Evolutionary conservation across 768 basidiomycete genomes (phyloP).

Genomic region (Dioszegia aurantiaca): DNA sequence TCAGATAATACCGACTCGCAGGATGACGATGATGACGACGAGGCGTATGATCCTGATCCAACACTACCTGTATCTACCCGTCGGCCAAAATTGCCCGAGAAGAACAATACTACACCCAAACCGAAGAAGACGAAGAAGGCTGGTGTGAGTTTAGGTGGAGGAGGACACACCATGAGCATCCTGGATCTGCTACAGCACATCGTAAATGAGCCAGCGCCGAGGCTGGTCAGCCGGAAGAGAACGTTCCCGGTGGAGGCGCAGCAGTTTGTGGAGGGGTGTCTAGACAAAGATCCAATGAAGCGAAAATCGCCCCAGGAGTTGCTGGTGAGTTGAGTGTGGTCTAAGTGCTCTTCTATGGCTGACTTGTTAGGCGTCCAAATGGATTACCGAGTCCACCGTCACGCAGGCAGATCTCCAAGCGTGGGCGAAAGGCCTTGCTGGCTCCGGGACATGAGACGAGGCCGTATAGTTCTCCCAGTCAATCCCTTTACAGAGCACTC

Average conservation of each 20-base stretch:
- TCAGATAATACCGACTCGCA: constrained; percentile 21
- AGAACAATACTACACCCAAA: constrained; percentile 53
- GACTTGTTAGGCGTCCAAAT: constrained; percentile 29
- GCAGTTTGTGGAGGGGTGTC: constrained; percentile 80
- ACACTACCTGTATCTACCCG: constrained; percentile 36
- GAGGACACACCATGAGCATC: constrained; percentile 97
- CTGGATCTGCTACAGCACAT: constrained; percentile 95
- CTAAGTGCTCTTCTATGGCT: neutral
- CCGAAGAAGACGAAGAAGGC: constrained; percentile 80
- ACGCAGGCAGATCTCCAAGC: constrained; percentile 32
- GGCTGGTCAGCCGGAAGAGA: constrained; percentile 64
- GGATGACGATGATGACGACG: constrained; percentile 6
- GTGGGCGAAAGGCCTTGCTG: constrained; percentile 23
- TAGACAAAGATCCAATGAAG: constrained; percentile 81
- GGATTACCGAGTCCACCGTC: constrained; percentile 36
- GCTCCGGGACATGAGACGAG: neutral
- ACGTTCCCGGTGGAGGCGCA: constrained; percentile 72
- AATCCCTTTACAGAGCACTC: too few species aligned
- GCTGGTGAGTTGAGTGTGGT: constrained; percentile 46
- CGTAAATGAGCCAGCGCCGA: constrained; percentile 95
- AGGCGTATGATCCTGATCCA: constrained; percentile 33
- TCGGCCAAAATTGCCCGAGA: constrained; percentile 50
- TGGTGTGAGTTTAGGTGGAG: constrained; percentile 89
- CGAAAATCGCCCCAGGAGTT: constrained; percentile 85
- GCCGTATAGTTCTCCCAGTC: too few species aligned